These are phyloP conservation scores for Dissoconium aciculare DNA, from an alignment of 2,329 filamentous ascomycete species.

Conservation along the genomic window DNA sequence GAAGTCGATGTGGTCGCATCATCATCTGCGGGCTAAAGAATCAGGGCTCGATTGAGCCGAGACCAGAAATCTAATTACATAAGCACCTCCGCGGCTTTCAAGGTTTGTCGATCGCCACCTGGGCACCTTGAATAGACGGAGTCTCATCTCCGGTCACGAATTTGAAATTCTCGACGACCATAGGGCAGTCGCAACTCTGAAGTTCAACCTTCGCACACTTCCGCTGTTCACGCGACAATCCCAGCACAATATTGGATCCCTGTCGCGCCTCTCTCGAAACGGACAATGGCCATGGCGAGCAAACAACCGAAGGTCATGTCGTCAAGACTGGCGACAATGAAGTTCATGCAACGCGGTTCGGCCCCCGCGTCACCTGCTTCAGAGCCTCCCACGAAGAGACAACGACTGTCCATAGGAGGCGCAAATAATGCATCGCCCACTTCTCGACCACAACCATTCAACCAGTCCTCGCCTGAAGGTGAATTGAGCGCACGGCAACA, in stretches of 20 bases:
- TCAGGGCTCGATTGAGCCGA: too few species aligned
- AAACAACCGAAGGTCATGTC: slow-evolving; percentile 58
- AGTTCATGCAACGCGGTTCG: slow-evolving; percentile 71
- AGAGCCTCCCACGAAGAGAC: slow-evolving; percentile 47
- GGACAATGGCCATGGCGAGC: slow-evolving; percentile 8
- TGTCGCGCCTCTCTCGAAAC: not conserved
- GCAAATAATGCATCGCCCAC: slow-evolving; percentile 26
- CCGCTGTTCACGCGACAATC: not conserved
- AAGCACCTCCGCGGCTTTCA: too few species aligned
- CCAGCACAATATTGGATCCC: slow-evolving; percentile 1
- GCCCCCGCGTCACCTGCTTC: slow-evolving; percentile 48
- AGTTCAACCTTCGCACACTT: too few species aligned
- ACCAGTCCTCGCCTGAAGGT: slow-evolving; percentile 45
- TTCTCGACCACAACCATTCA: slow-evolving; percentile 30
- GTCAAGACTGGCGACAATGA: slow-evolving; percentile 63
- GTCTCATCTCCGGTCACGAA: too few species aligned
- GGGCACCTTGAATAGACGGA: too few species aligned
- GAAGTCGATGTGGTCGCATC: too few species aligned
- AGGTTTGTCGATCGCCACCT: too few species aligned
- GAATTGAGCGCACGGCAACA: slow-evolving; percentile 53
- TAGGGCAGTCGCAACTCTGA: too few species aligned
- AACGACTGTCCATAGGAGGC: slow-evolving; percentile 39
- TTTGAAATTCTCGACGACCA: too few species aligned
- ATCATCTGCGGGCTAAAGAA: too few species aligned
- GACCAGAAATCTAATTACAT: too few species aligned